phyloP scores from a whole-genome alignment of 768 basidiomycete genomes.

The Termitomyces sp. region DNA sequence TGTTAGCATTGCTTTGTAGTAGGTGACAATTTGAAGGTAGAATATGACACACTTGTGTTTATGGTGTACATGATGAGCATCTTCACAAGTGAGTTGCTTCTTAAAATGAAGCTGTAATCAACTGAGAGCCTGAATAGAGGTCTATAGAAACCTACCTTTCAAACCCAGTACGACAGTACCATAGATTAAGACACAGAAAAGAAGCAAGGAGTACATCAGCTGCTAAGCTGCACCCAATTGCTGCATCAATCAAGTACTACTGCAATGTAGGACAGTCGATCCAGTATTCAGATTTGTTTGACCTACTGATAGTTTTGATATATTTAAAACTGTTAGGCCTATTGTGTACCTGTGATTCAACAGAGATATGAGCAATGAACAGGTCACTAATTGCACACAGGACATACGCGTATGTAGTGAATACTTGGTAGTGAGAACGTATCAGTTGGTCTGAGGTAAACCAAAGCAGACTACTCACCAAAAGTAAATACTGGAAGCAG shows the following conservation, averaged over 20 bases:
- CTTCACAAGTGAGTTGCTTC: not conserved
- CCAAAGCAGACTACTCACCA: not conserved
- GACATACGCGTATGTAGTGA: not conserved
- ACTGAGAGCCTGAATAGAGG: not conserved
- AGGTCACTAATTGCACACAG: not conserved
- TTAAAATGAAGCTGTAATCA: not conserved
- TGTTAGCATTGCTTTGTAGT: not conserved
- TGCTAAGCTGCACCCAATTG: not conserved
- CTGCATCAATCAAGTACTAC: not conserved
- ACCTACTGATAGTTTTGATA: not conserved
- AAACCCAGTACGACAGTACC: not conserved
- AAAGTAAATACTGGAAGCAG: not conserved
- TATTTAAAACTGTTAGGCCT: not conserved
- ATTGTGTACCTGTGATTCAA: not conserved
- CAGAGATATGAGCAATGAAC: too few relatives aligned
- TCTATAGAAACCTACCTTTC: not conserved
- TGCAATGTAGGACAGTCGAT: too few relatives aligned
- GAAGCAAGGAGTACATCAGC: not conserved
- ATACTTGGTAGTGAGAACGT: not conserved
- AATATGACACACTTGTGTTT: not conserved
- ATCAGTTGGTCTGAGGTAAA: not conserved
- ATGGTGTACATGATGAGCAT: not conserved
- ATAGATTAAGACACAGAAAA: not conserved
- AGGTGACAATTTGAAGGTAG: not conserved
- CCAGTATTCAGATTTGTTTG: not conserved